These are phyloP conservation scores for Claviceps cyperi DNA, from an alignment of 2,329 filamentous ascomycete genomes.

Conservation along the genomic window DNA sequence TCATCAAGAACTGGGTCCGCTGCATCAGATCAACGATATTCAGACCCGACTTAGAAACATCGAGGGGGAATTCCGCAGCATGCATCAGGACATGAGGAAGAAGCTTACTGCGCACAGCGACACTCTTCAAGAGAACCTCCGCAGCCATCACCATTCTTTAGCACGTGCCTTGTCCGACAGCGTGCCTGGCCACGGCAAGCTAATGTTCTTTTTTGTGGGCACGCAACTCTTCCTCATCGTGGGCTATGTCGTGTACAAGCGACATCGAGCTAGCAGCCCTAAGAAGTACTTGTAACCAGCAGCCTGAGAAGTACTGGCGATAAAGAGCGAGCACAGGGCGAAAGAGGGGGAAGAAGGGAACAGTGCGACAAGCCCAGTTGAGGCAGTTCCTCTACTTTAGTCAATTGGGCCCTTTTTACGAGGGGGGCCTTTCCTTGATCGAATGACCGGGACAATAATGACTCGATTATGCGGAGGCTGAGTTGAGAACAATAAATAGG, in stretches of 20 bases:
- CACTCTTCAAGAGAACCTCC: slow-evolving; percentile 36
- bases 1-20: slow-evolving; percentile 28
- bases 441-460: background rate
- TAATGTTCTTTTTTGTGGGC: slow-evolving; percentile 57
- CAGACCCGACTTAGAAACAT: slow-evolving; percentile 35
- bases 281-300: slow-evolving; percentile 70
- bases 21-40: slow-evolving; percentile 30
- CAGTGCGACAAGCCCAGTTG: too few relatives aligned
- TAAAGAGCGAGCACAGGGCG: background rate
- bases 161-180: slow-evolving; percentile 32
- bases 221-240: slow-evolving; percentile 58
- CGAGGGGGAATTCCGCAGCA: slow-evolving; percentile 41
- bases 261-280: slow-evolving; percentile 56
- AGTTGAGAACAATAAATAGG: background rate
- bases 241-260: slow-evolving; percentile 67
- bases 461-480: background rate
- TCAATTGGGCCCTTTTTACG: background rate
- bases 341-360: background rate
- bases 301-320: slow-evolving; percentile 82
- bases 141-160: slow-evolving; percentile 34
- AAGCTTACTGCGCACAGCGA: slow-evolving; percentile 37
- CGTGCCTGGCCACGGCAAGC: slow-evolving; percentile 33
- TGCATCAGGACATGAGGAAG: slow-evolving; percentile 39
- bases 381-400: background rate
- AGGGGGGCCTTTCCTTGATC: background rate